Evolutionary conservation across 2,329 filamentous ascomycete species (phyloP), one percentile per base, ranked within the genome.

Genomic region (Byssoonygena ceratinophila): DNA sequence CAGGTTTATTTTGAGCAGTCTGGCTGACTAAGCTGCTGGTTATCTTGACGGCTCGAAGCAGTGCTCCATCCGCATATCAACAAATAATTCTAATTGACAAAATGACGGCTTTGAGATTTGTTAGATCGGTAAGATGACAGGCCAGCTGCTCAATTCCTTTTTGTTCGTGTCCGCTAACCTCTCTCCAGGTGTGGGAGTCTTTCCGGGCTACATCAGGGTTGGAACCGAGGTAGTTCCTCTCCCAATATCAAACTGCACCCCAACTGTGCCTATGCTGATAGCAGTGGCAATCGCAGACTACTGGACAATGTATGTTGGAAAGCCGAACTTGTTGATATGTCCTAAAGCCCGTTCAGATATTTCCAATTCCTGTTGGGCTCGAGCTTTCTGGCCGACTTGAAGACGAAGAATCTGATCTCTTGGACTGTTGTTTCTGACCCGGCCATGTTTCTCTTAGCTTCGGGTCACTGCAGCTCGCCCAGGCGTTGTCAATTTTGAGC

Each of bases 191-290:
- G 44, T 79, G 88, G 74, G 84, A 85, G 66, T 90, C 87, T 1
- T 96, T 96, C 68, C 81, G 86, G 72, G 79, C 80, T 59, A 85
- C 87, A 58, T 95, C 89, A 4, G 90, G 90, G 5, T 72, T 97
- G 18, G 91, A 96, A 68, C 88, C 88, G 66, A 85, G 86, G 90
- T 94, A 74, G 20, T 32, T n/a, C 31, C 3, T 3, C 5, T 29
- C 40, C 4, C 8, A 31, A 8, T 32, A 32, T 20, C 4, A 31
- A 27, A 32, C 18, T 11, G 18, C 27, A 16, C 37, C 37, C 14
- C 9, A 41, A 4, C 20, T 11, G 22, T 48, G 34, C 3, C 12
- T 31, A 23, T 20, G 31, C 41, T 52, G 31, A 52, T 41, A 2
- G 11, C 25, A 25, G 16, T 47, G 29, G 27, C 14, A 27, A 39